These are phyloP conservation scores for Cylindrodendrum hubeiense DNA, from an alignment of 2,329 filamentous ascomycete genomes.

Conservation along the genomic window DNA sequence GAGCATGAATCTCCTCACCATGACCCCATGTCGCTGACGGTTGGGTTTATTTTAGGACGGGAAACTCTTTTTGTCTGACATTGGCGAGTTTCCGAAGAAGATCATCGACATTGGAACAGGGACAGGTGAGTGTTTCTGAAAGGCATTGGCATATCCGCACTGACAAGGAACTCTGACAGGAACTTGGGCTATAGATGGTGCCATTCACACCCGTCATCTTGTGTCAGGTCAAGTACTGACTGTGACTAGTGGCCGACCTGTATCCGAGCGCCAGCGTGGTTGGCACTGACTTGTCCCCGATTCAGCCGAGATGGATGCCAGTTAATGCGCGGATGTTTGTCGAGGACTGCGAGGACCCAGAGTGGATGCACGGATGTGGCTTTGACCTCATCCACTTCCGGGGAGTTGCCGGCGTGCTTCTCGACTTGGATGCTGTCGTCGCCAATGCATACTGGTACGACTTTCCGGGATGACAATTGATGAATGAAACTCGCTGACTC, in stretches of 20 bases:
- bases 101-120: conserved; percentile 65
- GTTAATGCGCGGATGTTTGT: conserved; percentile 73
- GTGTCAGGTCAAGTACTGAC: conserved; percentile 20
- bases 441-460: conserved; percentile 50
- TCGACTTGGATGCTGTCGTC: conserved; percentile 63
- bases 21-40: conserved; percentile 7
- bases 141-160: background rate
- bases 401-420: conserved; percentile 62
- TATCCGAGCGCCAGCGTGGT: conserved; percentile 56
- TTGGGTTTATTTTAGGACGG: conserved; percentile 45
- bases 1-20: background rate
- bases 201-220: background rate
- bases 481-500: conserved; percentile 16
- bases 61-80: conserved; percentile 54
- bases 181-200: conserved; percentile 67
- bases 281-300: conserved; percentile 59
- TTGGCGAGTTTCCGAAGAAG: conserved; percentile 54
- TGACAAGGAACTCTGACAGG: conserved; percentile 42
- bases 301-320: conserved; percentile 64
- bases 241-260: conserved; percentile 52
- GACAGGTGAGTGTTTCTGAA: conserved; percentile 50
- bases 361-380: conserved; percentile 65
- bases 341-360: conserved; percentile 69
- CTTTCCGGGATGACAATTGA: background rate
- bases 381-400: conserved; percentile 70